Evolutionary conservation across 208 protist genomes (phyloP), one percentile per base, ranked within the genome.

Genomic region (Trypanosomatidae sp.): DNA sequence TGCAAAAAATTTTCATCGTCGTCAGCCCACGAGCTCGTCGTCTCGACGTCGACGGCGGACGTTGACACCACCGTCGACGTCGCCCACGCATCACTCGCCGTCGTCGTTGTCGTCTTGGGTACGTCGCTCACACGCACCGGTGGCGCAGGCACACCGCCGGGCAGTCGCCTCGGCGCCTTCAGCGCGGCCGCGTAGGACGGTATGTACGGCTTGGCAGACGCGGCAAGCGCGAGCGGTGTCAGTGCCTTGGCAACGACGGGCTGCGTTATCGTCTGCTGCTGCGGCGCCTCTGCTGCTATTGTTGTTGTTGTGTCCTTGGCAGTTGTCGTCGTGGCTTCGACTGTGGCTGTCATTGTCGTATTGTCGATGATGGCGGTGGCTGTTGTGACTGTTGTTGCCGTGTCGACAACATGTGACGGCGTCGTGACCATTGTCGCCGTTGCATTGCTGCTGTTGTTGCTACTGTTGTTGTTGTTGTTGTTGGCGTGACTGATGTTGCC

Each of bases 1-100:
- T 64, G 53, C 13, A 76, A 42, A 48, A 76, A 76, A 39, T 43
- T 50, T 28, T 71, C 51, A 45, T 76, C 68, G 43, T 76, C 68
- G 39, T 76, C 68, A 2, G 58, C 68, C 68, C 68, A 76, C 11
- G 55, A 69, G 33, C 61, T 58, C 13, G 48, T 54, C 35, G 51
- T 63, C 43, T 75, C 56, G 11, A 47, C 46, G 18, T 67, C 59
- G 43, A 71, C 21, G n/a, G 53, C 52, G 6, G 61, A 67, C 28
- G 53, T 75, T 3, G 67, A 67, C 7, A 52, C 41, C 6, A 58
- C 61, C 18, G 53, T 64, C 16, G 41, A 22, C 20, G 49, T 56
- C 5, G 38, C 19, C 42, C 11, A 26, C 25, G 21, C 30, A 6
- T 27, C 37, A 8, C 19, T 51, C 25, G 38, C 11, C 33, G 15